These are phyloP conservation scores for Cetradonia linearis DNA, from an alignment of 495 filamentous ascomycete species.

Conservation along the genomic window DNA sequence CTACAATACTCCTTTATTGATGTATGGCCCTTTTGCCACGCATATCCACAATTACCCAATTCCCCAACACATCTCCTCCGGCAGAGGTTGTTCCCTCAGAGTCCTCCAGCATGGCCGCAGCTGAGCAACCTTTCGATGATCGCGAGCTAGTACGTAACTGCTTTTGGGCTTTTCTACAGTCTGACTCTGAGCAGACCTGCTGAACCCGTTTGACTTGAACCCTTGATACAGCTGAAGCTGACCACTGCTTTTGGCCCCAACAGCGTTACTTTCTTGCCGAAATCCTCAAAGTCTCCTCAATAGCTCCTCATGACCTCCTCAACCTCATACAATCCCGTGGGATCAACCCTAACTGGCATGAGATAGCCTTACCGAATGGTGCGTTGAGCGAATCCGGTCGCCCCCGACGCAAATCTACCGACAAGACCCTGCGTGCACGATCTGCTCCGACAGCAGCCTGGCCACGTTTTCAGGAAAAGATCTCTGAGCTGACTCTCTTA, in stretches of 20 bases:
- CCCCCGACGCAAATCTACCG: background rate
- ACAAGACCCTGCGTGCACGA: background rate
- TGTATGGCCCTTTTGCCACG: background rate
- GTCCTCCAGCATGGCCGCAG: slow-evolving; percentile 17
- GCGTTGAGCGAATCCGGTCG: slow-evolving; percentile 20
- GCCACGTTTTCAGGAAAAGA: background rate
- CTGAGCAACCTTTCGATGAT: slow-evolving; percentile 46
- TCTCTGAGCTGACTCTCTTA: slow-evolving; percentile 14
- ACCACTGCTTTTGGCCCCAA: slow-evolving; percentile 5
- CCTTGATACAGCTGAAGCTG: background rate
- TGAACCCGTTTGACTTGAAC: background rate
- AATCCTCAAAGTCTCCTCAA: slow-evolving; percentile 48
- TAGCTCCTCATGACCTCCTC: slow-evolving; percentile 40
- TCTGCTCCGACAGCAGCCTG: background rate
- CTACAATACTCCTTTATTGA: slow-evolving; percentile 6
- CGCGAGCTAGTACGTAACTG: slow-evolving; percentile 46
- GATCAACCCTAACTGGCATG: slow-evolving; percentile 44
- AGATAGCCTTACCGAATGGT: slow-evolving; percentile 49
- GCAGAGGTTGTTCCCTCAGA: background rate
- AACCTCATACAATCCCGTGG: slow-evolving; percentile 40
- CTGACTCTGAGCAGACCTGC: background rate
- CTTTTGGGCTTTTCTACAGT: background rate
- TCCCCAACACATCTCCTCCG: background rate
- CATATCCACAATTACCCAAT: background rate
- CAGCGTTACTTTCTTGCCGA: slow-evolving; percentile 48